Conservation (phyloP, 1,284 basidiomycete genomes). For the Rhizoctonia solani region DNA sequence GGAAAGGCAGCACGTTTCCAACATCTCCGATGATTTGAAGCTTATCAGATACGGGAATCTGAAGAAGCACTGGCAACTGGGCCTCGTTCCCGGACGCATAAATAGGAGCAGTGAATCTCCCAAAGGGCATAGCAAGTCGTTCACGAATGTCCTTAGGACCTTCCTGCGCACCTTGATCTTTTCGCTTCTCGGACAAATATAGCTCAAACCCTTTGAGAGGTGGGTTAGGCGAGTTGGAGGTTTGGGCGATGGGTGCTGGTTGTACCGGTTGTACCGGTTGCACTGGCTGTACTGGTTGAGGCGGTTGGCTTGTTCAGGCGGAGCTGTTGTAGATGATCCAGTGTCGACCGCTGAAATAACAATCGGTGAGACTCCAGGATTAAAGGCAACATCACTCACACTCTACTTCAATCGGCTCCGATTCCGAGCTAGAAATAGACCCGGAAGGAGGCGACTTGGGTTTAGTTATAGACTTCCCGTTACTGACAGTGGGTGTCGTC, state of each 20-base stretch:
- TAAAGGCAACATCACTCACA: slow-evolving; percentile 7
- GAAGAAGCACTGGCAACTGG: slow-evolving; percentile 28
- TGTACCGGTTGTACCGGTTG: neutral
- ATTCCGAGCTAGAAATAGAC: slow-evolving; percentile 9
- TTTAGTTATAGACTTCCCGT: slow-evolving; percentile 11
- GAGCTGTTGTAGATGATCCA: too few relatives aligned
- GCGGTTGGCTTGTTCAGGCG: too few relatives aligned
- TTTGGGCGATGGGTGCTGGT: neutral
- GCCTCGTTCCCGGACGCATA: slow-evolving; percentile 6
- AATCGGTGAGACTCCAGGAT: neutral
- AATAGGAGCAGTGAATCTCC: neutral
- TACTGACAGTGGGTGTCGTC: neutral
- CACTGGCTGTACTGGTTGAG: neutral
- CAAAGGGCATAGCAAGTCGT: slow-evolving; percentile 14
- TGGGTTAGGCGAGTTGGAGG: neutral
- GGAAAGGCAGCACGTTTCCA: slow-evolving; percentile 10
- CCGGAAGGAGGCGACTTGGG: slow-evolving; percentile 14
- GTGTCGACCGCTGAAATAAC: neutral
- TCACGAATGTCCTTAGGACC: slow-evolving; percentile 26
- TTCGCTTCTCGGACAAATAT: slow-evolving; percentile 31
- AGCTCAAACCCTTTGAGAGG: slow-evolving; percentile 4
- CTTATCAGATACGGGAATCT: slow-evolving; percentile 17
- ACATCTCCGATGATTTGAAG: slow-evolving; percentile 26
- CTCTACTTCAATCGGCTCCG: neutral
- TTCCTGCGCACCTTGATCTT: slow-evolving; percentile 32